Conservation (phyloP, 164 flowering plant species). For the Malania oleifera region DNA sequence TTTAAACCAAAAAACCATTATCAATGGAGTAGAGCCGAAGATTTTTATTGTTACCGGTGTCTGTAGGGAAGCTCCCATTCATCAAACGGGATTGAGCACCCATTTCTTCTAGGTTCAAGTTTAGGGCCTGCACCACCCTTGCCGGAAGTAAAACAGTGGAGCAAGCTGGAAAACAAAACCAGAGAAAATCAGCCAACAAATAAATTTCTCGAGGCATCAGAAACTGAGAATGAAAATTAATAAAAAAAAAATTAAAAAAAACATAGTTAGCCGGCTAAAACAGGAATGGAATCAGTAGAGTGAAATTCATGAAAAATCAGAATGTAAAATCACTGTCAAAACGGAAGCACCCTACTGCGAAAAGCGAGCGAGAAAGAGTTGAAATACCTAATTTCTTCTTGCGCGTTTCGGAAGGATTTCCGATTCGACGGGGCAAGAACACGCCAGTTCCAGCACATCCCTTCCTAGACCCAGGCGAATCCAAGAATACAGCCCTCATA, state of each 20-base stretch:
- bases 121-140: conserved; percentile 44
- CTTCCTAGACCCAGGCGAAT: conserved; percentile 18
- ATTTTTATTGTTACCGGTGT: conserved; percentile 33
- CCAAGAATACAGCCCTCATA: conserved; percentile 39
- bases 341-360: too few relatives aligned
- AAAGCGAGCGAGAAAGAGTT: too few relatives aligned
- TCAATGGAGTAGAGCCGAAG: not conserved
- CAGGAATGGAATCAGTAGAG: too few relatives aligned
- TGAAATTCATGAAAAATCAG: too few relatives aligned
- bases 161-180: conserved; percentile 17
- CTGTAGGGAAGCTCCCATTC: conserved; percentile 17
- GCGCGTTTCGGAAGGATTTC: conserved; percentile 21
- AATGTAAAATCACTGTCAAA: too few relatives aligned
- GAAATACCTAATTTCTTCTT: conserved; percentile 19
- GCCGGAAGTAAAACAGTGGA: conserved; percentile 41
- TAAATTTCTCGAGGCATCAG: too few relatives aligned
- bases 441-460: conserved; percentile 49
- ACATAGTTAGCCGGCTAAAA: too few relatives aligned
- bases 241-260: not conserved
- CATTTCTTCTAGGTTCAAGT: conserved; percentile 48
- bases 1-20: not conserved
- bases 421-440: conserved; percentile 37
- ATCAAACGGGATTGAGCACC: conserved; percentile 24
- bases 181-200: not conserved
- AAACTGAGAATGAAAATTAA: not conserved